phyloP scores from a whole-genome alignment of 1,284 basidiomycete genomes.

The Hemileia vastatrix region DNA sequence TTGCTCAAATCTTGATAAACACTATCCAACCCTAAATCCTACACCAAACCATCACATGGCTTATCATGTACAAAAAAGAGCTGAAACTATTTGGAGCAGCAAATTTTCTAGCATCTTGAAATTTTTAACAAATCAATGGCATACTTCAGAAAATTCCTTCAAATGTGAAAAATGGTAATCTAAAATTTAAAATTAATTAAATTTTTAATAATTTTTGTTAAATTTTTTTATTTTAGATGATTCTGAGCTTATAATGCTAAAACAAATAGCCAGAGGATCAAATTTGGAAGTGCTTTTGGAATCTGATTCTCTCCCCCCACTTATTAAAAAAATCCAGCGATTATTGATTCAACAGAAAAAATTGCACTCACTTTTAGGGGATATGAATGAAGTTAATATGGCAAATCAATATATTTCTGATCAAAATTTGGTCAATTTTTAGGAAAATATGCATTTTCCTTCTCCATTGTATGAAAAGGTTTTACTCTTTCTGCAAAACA shows the following conservation, averaged over 20 bases:
- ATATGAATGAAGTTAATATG: background rate
- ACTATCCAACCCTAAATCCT: background rate
- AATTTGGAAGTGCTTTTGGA: conserved; percentile 2
- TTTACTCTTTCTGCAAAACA: background rate
- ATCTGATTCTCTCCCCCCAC: background rate
- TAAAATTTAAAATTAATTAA: background rate
- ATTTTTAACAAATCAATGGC: conserved; percentile 14
- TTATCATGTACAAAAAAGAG: conserved; percentile 3
- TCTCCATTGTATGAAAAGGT: background rate
- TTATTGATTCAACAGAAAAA: background rate
- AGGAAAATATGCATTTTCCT: background rate
- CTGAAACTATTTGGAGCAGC: background rate
- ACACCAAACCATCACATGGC: conserved; percentile 20
- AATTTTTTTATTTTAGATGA: conserved; percentile 1
- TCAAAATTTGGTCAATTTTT: too few species aligned
- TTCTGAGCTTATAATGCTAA: conserved; percentile 1
- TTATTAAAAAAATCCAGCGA: background rate
- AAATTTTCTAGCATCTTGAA: conserved; percentile 4
- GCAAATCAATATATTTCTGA: background rate
- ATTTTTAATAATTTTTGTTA: background rate
- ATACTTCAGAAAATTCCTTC: conserved; percentile 10
- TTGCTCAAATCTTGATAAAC: background rate
- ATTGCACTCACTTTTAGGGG: background rate
- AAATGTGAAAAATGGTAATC: background rate
- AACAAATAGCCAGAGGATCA: conserved; percentile 5